Evolutionary conservation across 176 grass and related monocot genomes (phyloP).

Genomic region (Coix lacrymajobi): DNA sequence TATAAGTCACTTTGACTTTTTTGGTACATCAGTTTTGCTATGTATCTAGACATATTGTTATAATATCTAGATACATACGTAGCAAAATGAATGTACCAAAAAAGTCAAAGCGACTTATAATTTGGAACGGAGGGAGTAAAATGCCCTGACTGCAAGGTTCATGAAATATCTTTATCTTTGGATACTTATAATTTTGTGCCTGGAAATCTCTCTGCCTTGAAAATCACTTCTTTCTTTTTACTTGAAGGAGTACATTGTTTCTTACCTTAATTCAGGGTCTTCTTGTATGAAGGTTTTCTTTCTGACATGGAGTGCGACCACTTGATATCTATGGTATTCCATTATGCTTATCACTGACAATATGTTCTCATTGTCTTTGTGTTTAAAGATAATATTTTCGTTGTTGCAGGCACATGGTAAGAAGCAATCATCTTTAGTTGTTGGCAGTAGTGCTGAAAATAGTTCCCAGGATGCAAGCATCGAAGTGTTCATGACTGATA

Average conservation of each 20-base stretch:
- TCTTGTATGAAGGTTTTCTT: slow-evolving; percentile 93
- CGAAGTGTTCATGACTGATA: slow-evolving; percentile 36
- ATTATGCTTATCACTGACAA: slow-evolving; percentile 1
- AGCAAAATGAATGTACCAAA: too few species aligned
- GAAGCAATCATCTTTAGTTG: slow-evolving; percentile 32
- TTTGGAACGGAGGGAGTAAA: too few species aligned
- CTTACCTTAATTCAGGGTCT: slow-evolving; percentile 84
- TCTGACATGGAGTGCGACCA: slow-evolving; percentile 64
- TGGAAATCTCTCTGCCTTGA: not conserved
- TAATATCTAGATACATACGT: too few species aligned
- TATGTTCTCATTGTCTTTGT: slow-evolving; percentile 5
- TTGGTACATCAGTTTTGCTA: too few species aligned
- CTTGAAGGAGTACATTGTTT: slow-evolving; percentile 35
- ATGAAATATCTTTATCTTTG: not conserved
- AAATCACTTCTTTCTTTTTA: slow-evolving; percentile 17
- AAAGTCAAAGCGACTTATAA: too few species aligned
- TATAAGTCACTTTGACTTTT: too few species aligned
- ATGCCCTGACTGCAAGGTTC: not conserved
- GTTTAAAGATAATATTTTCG: slow-evolving; percentile 16
- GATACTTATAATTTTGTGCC: slow-evolving; percentile 1
- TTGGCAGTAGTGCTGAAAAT: slow-evolving; percentile 32
- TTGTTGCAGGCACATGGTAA: slow-evolving; percentile 48
- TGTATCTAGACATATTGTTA: too few species aligned
- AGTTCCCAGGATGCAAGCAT: slow-evolving; percentile 26
- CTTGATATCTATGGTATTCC: slow-evolving; percentile 77